A percentile compares a stretch with the other conserved stretches of the same genome.
phyloP scores from a whole-genome alignment of 2,329 filamentous ascomycete genomes.

The Rutstroemia sydowiana region DNA sequence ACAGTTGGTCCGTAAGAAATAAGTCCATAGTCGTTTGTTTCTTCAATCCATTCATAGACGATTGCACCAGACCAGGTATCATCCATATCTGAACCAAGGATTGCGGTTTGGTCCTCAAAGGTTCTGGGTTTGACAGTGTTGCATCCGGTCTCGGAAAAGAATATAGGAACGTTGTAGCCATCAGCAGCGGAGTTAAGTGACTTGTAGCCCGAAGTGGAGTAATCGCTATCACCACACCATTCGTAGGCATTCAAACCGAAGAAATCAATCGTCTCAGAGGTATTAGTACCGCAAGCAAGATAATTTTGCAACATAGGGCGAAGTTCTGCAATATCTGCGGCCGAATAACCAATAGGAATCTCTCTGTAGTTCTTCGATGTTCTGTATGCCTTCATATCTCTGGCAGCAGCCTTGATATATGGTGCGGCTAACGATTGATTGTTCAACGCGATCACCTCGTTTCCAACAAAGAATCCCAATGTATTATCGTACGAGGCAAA shows the following conservation, averaged over 20 bases:
- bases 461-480: constrained; percentile 79
- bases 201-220: constrained; percentile 59
- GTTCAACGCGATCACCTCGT: constrained; percentile 68
- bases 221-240: constrained; percentile 56
- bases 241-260: constrained; percentile 82
- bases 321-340: constrained; percentile 70
- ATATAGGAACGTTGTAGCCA: constrained; percentile 74
- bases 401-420: constrained; percentile 73
- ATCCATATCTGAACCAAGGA: constrained; percentile 69
- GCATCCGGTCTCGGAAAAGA: constrained; percentile 86
- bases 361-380: constrained; percentile 68
- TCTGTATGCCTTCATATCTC: constrained; percentile 78
- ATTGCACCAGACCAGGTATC: constrained; percentile 68
- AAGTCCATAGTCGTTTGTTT: constrained; percentile 75
- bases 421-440: constrained; percentile 60
- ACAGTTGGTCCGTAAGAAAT: constrained; percentile 64
- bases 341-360: constrained; percentile 81
- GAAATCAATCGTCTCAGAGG: constrained; percentile 68
- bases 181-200: constrained; percentile 59
- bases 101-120: constrained; percentile 67
- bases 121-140: constrained; percentile 54
- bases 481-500: constrained; percentile 61
- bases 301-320: constrained; percentile 60
- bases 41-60: constrained; percentile 85
- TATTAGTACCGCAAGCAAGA: constrained; percentile 67